Evolutionary conservation across 805 yeast species (phyloP), one percentile per base, ranked within the genome.

Genomic region (Starmerella sirachaensis): DNA sequence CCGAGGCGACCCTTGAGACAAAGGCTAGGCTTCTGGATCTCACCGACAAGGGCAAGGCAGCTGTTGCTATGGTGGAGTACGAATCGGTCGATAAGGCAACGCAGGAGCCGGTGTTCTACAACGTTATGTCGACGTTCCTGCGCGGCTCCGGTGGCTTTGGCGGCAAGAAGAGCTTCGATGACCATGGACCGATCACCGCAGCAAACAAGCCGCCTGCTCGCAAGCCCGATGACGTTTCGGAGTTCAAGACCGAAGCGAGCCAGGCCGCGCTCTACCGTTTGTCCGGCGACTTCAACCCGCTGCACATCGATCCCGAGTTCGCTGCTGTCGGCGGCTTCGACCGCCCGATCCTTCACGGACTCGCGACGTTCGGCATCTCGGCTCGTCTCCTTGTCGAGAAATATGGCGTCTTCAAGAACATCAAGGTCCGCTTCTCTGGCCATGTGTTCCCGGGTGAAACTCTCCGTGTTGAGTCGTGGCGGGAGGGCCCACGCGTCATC

Each of bases 391-490:
- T 88, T 47, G 67, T 70, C 51, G 94, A 85, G 51, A 69, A 80
- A 53, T 88, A 63, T 60, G 97, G 98, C 32, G 66, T 69, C 26
- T 81, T 78, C 60, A 70, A 70, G 54, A 94, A 85, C 65, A 69
- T 84, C 58, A 88, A 88, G 66, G 91, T 74, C 12, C 76, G 97
- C 57, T 88, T 88, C 61, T 72, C 93, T 16, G 85, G 85, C 53
- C 77, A 81, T 51, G 96, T 88, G 18, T 86, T 73, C 72, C 96
- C 96, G 7, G 98, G 97, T 48, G 96, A 88, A 61, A 76, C 81
- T 12, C 68, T 88, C 58, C 70, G 69, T 50, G 74, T 88, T 20
- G 63, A 63, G 37, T 93, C 93, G 21, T 88, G 98, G 98, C 81
- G 76, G 59, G 68, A 72, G 37, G 78, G 79, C 40, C 57, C 61